Conservation (phyloP, 164 flowering plant species). For the Piper longum region DNA sequence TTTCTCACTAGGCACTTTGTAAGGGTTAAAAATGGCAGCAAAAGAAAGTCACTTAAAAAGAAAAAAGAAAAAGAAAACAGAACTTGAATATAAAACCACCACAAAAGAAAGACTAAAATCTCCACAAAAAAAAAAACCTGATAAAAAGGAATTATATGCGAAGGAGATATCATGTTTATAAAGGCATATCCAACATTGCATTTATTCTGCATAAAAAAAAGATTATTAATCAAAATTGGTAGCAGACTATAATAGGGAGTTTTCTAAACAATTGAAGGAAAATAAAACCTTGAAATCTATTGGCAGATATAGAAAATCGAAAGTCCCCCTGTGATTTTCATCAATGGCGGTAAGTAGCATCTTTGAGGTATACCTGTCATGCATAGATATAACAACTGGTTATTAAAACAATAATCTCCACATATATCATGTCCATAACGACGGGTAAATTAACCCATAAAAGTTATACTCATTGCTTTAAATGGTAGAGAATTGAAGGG, state of each 20-base stretch:
- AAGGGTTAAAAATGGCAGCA: too few relatives aligned
- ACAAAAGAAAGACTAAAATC: background rate
- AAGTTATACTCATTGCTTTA: too few relatives aligned
- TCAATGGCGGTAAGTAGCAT: constrained; percentile 87
- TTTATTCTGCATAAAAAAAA: constrained; percentile 57
- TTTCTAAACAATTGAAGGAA: too few relatives aligned
- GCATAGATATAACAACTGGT: constrained; percentile 3
- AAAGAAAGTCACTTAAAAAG: too few relatives aligned
- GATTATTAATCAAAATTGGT: constrained; percentile 6
- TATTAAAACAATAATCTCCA: background rate
- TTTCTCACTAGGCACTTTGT: too few relatives aligned
- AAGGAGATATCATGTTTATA: constrained; percentile 85
- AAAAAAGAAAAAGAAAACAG: too few relatives aligned
- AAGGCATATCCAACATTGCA: constrained; percentile 99
- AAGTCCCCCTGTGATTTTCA: constrained; percentile 68
- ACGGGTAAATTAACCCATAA: background rate
- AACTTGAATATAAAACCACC: too few relatives aligned
- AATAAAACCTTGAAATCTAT: constrained; percentile 82
- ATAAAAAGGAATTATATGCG: constrained; percentile 67
- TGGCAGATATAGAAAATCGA: constrained; percentile 90
- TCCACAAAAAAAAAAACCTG: constrained; percentile 29
- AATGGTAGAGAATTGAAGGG: too few relatives aligned
- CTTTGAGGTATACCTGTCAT: constrained; percentile 64
- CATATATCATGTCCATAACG: background rate
- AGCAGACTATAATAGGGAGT: too few relatives aligned